phyloP scores from a whole-genome alignment of 2,329 filamentous ascomycete species.

The Sporothrix euskadiensis region DNA sequence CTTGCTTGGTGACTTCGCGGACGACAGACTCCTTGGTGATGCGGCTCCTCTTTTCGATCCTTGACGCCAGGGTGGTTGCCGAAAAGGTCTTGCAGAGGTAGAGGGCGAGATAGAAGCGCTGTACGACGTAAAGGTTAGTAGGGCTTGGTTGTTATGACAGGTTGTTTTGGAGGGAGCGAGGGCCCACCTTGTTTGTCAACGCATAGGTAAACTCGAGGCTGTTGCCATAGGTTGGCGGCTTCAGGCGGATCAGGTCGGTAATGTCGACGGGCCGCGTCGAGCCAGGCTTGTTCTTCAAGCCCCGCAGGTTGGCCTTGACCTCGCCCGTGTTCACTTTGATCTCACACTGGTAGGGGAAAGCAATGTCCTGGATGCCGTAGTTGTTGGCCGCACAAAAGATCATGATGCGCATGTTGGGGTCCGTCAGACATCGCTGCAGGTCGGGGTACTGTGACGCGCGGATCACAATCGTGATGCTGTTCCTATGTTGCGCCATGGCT shows the following conservation, averaged over 20 bases:
- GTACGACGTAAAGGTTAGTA: background rate
- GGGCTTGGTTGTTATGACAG: no score
- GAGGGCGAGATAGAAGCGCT: slow-evolving; percentile 73
- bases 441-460: slow-evolving; percentile 53
- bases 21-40: slow-evolving; percentile 82
- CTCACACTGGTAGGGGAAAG: slow-evolving; percentile 91
- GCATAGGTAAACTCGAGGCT: slow-evolving; percentile 86
- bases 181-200: slow-evolving; percentile 74
- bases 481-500: slow-evolving; percentile 59
- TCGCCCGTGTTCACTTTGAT: slow-evolving; percentile 86
- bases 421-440: slow-evolving; percentile 57
- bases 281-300: slow-evolving; percentile 92
- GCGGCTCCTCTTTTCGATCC: slow-evolving; percentile 65
- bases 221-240: slow-evolving; percentile 69
- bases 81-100: slow-evolving; percentile 74
- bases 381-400: slow-evolving; percentile 76
- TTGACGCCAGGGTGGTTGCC: slow-evolving; percentile 68
- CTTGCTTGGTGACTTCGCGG: slow-evolving; percentile 78
- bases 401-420: slow-evolving; percentile 71
- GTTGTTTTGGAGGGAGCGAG: no score
- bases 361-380: slow-evolving; percentile 68
- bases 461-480: slow-evolving; percentile 50
- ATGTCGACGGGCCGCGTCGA: slow-evolving; percentile 93
- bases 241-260: slow-evolving; percentile 71
- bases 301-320: slow-evolving; percentile 88